Conservation (phyloP, 1,284 basidiomycete genomes). For the Austroboletus sp. region DNA sequence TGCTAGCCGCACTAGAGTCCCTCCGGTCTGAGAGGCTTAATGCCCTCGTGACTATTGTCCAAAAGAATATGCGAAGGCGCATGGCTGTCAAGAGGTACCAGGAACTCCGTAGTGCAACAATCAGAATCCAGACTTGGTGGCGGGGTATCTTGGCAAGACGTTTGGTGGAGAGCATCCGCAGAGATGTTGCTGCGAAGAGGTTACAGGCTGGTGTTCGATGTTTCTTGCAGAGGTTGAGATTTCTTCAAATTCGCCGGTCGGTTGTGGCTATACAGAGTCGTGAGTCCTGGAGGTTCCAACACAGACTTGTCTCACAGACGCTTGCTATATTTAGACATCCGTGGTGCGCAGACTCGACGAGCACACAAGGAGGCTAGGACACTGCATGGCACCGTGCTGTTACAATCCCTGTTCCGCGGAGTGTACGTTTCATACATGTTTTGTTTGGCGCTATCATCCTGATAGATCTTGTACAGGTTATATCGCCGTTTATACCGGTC, state of each 20-base stretch:
- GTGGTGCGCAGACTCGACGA: slow-evolving; percentile 73
- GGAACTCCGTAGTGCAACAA: slow-evolving; percentile 64
- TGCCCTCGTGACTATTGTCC: slow-evolving; percentile 86
- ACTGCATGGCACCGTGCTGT: slow-evolving; percentile 59
- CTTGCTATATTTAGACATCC: slow-evolving; percentile 51
- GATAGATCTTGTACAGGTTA: slow-evolving; percentile 41
- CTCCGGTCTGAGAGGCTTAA: slow-evolving; percentile 84
- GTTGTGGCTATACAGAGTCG: slow-evolving; percentile 79
- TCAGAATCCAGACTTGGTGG: slow-evolving; percentile 93
- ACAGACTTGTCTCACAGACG: slow-evolving; percentile 9
- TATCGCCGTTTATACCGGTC: slow-evolving; percentile 56
- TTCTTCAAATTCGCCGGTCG: slow-evolving; percentile 57
- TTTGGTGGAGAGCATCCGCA: slow-evolving; percentile 65
- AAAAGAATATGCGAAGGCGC: slow-evolving; percentile 90
- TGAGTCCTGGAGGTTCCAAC: slow-evolving; percentile 41
- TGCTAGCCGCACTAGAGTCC: slow-evolving; percentile 95
- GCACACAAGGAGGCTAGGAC: slow-evolving; percentile 58
- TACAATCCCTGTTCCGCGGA: slow-evolving; percentile 88
- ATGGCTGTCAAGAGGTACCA: slow-evolving; percentile 82
- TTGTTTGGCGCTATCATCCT: slow-evolving; percentile 5
- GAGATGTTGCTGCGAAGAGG: slow-evolving; percentile 67
- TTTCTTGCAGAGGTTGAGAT: slow-evolving; percentile 69
- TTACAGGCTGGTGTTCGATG: slow-evolving; percentile 73
- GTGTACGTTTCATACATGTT: slow-evolving; percentile 56
- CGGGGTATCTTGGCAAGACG: slow-evolving; percentile 73